Evolutionary conservation across 2,329 filamentous ascomycete species (phyloP).

Genomic region (Neopestalotiopsis rosae): DNA sequence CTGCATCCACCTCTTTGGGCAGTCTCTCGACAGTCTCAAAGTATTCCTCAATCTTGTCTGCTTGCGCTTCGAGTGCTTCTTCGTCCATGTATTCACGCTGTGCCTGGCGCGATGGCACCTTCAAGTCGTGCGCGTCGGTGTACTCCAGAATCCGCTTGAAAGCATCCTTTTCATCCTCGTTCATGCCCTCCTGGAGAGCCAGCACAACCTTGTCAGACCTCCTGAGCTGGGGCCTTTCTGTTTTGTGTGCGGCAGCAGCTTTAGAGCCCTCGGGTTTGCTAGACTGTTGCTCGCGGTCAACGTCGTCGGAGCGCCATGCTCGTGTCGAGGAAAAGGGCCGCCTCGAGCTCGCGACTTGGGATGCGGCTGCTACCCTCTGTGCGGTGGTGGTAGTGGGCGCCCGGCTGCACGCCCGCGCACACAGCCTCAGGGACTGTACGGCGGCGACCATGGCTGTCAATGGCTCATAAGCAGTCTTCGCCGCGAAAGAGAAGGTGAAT

Average conservation of each 20-base stretch:
- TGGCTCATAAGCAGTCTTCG: conserved; percentile 20
- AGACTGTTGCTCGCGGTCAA: conserved; percentile 26
- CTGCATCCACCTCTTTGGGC: conserved; percentile 27
- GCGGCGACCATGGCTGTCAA: conserved; percentile 45
- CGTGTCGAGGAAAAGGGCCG: conserved; percentile 36
- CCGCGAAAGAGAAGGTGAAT: neutral
- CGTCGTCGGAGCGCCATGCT: conserved; percentile 25
- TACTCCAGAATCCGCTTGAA: conserved; percentile 6
- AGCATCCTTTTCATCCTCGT: conserved; percentile 7
- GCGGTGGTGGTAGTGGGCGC: conserved; percentile 21
- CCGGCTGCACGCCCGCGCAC: conserved; percentile 40
- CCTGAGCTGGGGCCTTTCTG: neutral
- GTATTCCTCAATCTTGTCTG: conserved; percentile 1
- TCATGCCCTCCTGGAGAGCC: conserved; percentile 16
- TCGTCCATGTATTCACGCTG: neutral
- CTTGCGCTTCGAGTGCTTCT: neutral
- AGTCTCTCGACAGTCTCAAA: neutral
- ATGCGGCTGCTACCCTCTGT: conserved; percentile 24
- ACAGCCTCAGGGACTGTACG: conserved; percentile 45
- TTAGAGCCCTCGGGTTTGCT: conserved; percentile 21
- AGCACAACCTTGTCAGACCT: conserved; percentile 13
- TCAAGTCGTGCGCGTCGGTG: conserved; percentile 6
- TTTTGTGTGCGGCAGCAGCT: neutral
- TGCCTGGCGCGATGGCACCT: neutral
- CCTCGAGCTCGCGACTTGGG: conserved; percentile 29